phyloP scores from a whole-genome alignment of 2,329 filamentous ascomycete genomes.

The Fusarium azukiicola region DNA sequence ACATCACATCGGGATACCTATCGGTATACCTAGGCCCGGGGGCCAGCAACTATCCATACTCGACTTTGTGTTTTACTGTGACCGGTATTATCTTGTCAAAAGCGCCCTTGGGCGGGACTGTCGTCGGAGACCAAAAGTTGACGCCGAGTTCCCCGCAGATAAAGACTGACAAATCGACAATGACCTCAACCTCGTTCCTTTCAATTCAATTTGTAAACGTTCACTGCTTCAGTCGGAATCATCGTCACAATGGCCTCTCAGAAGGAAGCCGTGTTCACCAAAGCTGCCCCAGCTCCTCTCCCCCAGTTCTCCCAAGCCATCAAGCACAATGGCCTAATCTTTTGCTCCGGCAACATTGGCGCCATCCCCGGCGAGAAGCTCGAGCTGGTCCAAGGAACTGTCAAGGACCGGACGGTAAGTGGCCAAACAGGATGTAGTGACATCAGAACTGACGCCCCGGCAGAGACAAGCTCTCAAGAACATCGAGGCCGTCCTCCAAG shows the following conservation, averaged over 20 bases:
- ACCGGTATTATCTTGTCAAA: too few relatives aligned
- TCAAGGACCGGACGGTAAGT: slow-evolving; percentile 70
- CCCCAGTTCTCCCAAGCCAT: slow-evolving; percentile 80
- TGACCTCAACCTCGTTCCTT: too few relatives aligned
- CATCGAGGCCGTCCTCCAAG: slow-evolving; percentile 78
- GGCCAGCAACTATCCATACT: too few relatives aligned
- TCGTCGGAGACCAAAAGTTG: too few relatives aligned
- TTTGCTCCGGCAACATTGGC: slow-evolving; percentile 83
- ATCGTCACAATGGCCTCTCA: neutral
- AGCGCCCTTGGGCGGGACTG: too few relatives aligned
- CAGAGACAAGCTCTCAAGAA: slow-evolving; percentile 76
- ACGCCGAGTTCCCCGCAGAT: too few relatives aligned
- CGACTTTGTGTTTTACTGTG: too few relatives aligned
- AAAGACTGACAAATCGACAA: too few relatives aligned
- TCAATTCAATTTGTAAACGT: too few relatives aligned
- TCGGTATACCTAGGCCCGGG: too few relatives aligned
- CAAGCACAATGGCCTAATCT: slow-evolving; percentile 83
- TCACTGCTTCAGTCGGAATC: too few relatives aligned
- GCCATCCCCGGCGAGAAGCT: slow-evolving; percentile 73
- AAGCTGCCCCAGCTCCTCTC: slow-evolving; percentile 53
- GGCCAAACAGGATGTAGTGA: neutral
- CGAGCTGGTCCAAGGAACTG: slow-evolving; percentile 75
- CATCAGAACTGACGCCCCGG: neutral
- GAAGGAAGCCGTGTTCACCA: slow-evolving; percentile 25
- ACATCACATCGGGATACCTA: too few relatives aligned